Conservation (phyloP, 495 filamentous ascomycete genomes). For the Penicillium maclennaniae region DNA sequence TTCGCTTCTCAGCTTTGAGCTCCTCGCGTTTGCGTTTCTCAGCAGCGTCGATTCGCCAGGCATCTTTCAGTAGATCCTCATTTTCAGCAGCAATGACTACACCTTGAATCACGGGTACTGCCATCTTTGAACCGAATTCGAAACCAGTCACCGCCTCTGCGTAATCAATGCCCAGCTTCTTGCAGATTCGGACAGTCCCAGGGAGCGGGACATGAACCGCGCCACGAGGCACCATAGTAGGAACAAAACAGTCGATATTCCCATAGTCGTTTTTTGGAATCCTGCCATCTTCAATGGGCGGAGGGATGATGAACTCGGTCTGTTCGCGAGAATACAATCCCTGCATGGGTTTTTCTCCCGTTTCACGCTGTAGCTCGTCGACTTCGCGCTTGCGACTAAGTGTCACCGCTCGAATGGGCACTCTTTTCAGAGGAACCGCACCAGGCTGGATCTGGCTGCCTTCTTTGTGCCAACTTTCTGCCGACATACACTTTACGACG, state of each 20-base stretch:
- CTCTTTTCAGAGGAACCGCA: conserved; percentile 73
- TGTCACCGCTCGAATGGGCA: conserved; percentile 88
- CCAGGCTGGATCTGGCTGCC: conserved; percentile 70
- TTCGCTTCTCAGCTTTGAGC: conserved; percentile 71
- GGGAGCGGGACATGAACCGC: conserved; percentile 79
- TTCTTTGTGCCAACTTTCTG: conserved; percentile 97
- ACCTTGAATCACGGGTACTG: conserved; percentile 85
- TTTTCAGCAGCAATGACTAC: conserved; percentile 84
- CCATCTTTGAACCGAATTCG: conserved; percentile 90
- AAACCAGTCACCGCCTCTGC: conserved; percentile 96
- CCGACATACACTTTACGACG: conserved; percentile 79
- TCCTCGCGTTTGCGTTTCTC: conserved; percentile 77
- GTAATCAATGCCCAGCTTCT: conserved; percentile 78
- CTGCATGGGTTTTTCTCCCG: conserved; percentile 79
- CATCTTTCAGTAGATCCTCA: conserved; percentile 68
- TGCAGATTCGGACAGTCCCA: conserved; percentile 74
- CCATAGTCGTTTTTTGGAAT: conserved; percentile 95
- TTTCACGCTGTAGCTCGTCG: conserved; percentile 72
- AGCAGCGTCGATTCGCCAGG: conserved; percentile 75
- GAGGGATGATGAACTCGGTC: conserved; percentile 85
- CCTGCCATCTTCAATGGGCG: conserved; percentile 77
- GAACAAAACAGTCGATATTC: conserved; percentile 94
- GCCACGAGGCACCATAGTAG: conserved; percentile 83
- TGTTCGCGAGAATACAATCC: conserved; percentile 82
- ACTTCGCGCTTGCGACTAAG: conserved; percentile 84